Base-by-base conservation (phyloP, 2,329 filamentous ascomycete genomes). In the Fusarium palustre region DNA sequence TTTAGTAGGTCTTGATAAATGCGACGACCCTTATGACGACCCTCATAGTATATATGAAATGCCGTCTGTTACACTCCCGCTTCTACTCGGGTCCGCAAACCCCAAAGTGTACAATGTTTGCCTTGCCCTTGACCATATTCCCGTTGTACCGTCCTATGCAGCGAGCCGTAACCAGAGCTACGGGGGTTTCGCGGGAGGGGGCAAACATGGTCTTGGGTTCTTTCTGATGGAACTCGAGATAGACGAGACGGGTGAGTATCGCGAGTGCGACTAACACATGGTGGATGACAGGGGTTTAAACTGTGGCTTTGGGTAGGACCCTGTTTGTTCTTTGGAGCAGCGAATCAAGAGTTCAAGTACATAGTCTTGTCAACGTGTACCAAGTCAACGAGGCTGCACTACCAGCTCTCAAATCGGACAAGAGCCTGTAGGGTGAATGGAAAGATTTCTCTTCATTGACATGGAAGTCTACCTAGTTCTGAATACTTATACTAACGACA, bases 181-280 rank as follows among this genome's bases (percentile, higher is more conserved):
- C 42, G 66, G 60, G 66, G 65, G 61, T 62, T 66, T 66, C 66
- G 65, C 52, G 55, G 55, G 36, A 61, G 47, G 59, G 59, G 54
- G 55, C 68, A 70, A 70, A 68, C 64, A 68, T 43, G 68, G 59
- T 49, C 48, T 61, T 56, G 67, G 67, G 55, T 61, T 65, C 43
- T 52, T 46, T 46, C 24, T 54, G 46, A 56, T 45, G 53, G 41
- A 60, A 55, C 61, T 58, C 38, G 64, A 68, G 65, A 60, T 66
- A 68, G 67, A 70, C 63, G 64, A 70, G 67, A 65, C 52, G 49
- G 68, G 67, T 46, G 52, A 71, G 64, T 58, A 68, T 70, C 55
- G 68, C 64, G 67, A 68, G 65, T 64, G 58, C 38, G 58, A 54
- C 55, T 64, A 64, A 20, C 52, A 67, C 39, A 64, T 55, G 39